A percentile compares a stretch with the other conserved stretches of the same genome.
phyloP scores from a whole-genome alignment of 2,329 filamentous ascomycete species.

The Cladosporium sphaerospermum region DNA sequence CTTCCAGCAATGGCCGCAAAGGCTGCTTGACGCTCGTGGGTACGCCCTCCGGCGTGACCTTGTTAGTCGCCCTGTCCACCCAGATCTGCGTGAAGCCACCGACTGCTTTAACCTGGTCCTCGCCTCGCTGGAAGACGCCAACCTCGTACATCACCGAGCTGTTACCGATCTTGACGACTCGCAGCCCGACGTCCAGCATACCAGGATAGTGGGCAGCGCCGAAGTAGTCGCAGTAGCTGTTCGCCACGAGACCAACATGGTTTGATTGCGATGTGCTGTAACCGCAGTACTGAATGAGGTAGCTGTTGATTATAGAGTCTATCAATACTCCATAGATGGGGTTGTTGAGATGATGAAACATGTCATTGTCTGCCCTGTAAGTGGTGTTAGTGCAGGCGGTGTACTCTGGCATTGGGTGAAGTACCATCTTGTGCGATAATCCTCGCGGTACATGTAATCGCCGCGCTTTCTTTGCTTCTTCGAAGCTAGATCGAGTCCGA shows the following conservation, averaged over 20 bases:
- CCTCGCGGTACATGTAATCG: constrained; percentile 72
- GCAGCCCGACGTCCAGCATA: constrained; percentile 70
- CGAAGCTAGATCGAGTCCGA: constrained; percentile 18
- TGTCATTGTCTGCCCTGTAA: constrained; percentile 83
- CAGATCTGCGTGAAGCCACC: constrained; percentile 44
- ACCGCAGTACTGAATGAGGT: constrained; percentile 71
- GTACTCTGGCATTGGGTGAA: not conserved
- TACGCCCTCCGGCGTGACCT: constrained; percentile 63
- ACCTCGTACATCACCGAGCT: constrained; percentile 89
- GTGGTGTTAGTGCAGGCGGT: not conserved
- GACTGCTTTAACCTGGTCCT: constrained; percentile 71
- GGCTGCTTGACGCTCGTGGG: constrained; percentile 47
- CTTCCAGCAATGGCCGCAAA: constrained; percentile 26
- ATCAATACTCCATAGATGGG: constrained; percentile 45
- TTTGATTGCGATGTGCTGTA: constrained; percentile 63
- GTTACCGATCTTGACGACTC: constrained; percentile 76
- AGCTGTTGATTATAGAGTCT: constrained; percentile 85
- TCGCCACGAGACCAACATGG: constrained; percentile 78
- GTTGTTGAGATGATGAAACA: constrained; percentile 69
- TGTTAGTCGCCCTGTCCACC: constrained; percentile 58
- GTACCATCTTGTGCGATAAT: constrained; percentile 83
- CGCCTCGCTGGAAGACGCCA: constrained; percentile 71
- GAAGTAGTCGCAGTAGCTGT: constrained; percentile 81
- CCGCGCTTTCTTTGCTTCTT: constrained; percentile 41
- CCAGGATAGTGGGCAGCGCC: constrained; percentile 74